Conservation (phyloP, 345 rosid genomes). For the Gossypium bickii region DNA sequence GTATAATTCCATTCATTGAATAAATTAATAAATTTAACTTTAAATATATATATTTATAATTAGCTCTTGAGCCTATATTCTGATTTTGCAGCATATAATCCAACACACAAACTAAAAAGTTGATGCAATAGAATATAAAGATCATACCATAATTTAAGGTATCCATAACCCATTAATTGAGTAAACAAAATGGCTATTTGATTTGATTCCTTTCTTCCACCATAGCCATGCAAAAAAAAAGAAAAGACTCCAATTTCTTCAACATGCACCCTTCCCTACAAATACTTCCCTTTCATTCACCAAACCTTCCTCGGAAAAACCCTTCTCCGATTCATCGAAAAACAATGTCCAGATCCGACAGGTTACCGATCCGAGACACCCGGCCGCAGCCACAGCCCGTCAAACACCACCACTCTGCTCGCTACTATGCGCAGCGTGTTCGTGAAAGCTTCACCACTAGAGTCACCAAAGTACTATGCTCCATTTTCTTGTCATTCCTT, state of each 20-base stretch:
- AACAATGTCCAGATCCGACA: slow-evolving; percentile 27
- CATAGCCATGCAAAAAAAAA: slow-evolving; percentile 2
- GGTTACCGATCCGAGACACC: slow-evolving; percentile 22
- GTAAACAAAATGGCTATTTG: neutral
- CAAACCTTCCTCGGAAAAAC: neutral
- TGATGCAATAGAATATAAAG: neutral
- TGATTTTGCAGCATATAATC: neutral
- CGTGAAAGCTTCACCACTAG: slow-evolving; percentile 59
- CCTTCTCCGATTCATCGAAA: neutral
- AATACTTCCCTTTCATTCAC: slow-evolving; percentile 9
- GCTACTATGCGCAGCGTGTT: slow-evolving; percentile 52
- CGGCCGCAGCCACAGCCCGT: slow-evolving; percentile 13
- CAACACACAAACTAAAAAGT: neutral
- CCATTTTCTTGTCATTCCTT: slow-evolving; percentile 46
- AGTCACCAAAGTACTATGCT: slow-evolving; percentile 55
- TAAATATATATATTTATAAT: no score
- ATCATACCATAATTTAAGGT: neutral
- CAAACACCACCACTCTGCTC: slow-evolving; percentile 34
- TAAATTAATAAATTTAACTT: no score
- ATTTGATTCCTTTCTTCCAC: slow-evolving; percentile 47
- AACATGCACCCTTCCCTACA: neutral
- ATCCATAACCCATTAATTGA: neutral
- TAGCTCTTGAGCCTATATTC: neutral
- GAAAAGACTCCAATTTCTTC: slow-evolving; percentile 13
- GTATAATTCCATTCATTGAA: no score